Evolutionary conservation across 331 rosid genomes (phyloP), one percentile per base, ranked within the genome.

Genomic region (Arachis monticola): DNA sequence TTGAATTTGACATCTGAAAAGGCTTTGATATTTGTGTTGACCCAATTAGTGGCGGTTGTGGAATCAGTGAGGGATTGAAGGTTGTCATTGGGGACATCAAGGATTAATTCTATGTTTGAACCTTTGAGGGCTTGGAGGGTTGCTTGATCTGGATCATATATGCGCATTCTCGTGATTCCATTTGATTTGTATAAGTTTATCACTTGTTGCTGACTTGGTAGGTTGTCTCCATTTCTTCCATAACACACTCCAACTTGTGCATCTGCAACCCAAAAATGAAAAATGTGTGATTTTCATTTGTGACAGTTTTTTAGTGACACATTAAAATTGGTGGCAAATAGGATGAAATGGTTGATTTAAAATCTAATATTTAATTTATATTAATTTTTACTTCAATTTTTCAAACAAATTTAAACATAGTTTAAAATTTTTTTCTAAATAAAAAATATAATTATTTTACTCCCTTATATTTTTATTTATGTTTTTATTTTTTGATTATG

Each of bases 31-130:
- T 66, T 4, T 32, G 12, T 27, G 1, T 66, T 27, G 71, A 87
- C 83, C 88, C 88, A 84, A 6, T 22, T 41, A 22, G 80, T 45
- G 60, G 88, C 91, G 6, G 80, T 72, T 3, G 64, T 70, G 17
- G 79, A 62, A 52, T 78, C 68, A 0, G 60, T 45, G 12, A 81
- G 80, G 44, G 53, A 9, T 59, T 75, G 70, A n/a, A 86, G 80
- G 0, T 45, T 1, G 1, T 5, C 4, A 2, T 80, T 81, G 3
- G 61, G 77, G 32, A 87, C 79, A 63, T 60, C 79, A 17, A 87
- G 51, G 27, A 52, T 79, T 79, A 87, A 31, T 38, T 87, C 85
- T 48, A 87, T 84, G 85, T 82, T 80, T 35, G 85, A 87, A 60
- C 85, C 87, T 70, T 12, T 67, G 0, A 87, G 88, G 59, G 91